phyloP scores from a whole-genome alignment of 768 basidiomycete species.

The Tulasnella sp. region DNA sequence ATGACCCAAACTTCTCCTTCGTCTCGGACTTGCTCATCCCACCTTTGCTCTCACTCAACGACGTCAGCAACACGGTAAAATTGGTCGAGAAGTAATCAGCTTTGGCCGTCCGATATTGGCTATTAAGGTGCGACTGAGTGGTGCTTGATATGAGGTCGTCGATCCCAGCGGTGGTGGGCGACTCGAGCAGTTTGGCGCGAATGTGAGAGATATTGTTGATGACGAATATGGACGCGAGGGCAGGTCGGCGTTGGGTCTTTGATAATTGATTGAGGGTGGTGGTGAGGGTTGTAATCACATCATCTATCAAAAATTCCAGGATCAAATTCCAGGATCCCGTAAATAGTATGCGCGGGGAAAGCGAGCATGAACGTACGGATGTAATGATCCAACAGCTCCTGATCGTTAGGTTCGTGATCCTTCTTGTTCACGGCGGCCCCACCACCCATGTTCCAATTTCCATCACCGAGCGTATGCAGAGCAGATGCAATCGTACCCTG shows the following conservation, averaged over 20 bases:
- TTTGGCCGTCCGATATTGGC: slow-evolving; percentile 69
- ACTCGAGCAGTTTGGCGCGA: slow-evolving; percentile 45
- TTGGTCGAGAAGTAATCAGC: slow-evolving; percentile 78
- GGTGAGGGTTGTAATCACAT: slow-evolving; percentile 59
- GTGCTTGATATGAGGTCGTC: slow-evolving; percentile 47
- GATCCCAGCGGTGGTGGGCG: slow-evolving; percentile 39
- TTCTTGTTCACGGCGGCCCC: slow-evolving; percentile 36
- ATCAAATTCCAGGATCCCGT: background rate
- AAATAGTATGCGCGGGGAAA: background rate
- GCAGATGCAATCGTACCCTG: slow-evolving; percentile 55
- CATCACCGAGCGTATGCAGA: slow-evolving; percentile 64
- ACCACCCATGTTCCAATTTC: slow-evolving; percentile 89
- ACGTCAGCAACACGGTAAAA: slow-evolving; percentile 65
- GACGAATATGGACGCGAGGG: slow-evolving; percentile 64
- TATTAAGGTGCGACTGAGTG: slow-evolving; percentile 51
- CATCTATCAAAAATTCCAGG: slow-evolving; percentile 37
- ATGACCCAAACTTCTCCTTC: slow-evolving; percentile 75
- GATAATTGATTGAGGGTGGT: slow-evolving; percentile 50
- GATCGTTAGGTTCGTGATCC: slow-evolving; percentile 37
- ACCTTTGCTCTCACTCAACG: slow-evolving; percentile 38
- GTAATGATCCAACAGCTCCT: slow-evolving; percentile 61
- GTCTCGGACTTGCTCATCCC: slow-evolving; percentile 45
- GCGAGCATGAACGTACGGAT: slow-evolving; percentile 41
- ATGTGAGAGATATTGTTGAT: slow-evolving; percentile 72
- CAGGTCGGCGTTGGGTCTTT: slow-evolving; percentile 40